These are phyloP conservation scores for Achaetomium macrosporum DNA, from an alignment of 2,329 filamentous ascomycete species.

Conservation along the genomic window DNA sequence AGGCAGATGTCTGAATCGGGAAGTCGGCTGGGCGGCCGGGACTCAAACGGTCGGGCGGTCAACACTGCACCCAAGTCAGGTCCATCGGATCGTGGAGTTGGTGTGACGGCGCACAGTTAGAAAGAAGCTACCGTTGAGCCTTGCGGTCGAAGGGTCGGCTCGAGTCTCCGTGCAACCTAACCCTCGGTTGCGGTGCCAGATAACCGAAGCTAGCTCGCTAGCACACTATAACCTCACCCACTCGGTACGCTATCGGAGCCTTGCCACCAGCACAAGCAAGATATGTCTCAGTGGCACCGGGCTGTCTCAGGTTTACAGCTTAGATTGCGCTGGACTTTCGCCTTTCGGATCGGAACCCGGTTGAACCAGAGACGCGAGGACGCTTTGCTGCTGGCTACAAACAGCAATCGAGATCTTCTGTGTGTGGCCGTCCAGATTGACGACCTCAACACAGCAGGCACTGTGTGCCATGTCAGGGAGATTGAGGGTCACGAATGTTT, in stretches of 20 bases:
- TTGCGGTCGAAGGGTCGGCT: too few relatives aligned
- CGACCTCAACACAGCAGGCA: not conserved
- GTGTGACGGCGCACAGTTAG: too few relatives aligned
- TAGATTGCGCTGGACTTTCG: not conserved
- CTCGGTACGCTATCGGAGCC: not conserved
- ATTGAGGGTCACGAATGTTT: not conserved
- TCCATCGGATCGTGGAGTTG: too few relatives aligned
- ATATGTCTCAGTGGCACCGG: conserved; percentile 3
- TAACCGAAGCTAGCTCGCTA: too few relatives aligned
- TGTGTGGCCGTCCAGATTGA: conserved; percentile 1
- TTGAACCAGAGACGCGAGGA: too few relatives aligned
- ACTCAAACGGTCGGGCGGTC: too few relatives aligned
- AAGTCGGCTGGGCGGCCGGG: not conserved
- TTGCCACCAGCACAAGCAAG: not conserved
- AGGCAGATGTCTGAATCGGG: conserved; percentile 11
- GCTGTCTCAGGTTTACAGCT: conserved; percentile 7
- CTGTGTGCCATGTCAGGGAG: not conserved
- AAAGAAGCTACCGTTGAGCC: too few relatives aligned
- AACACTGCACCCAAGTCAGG: too few relatives aligned
- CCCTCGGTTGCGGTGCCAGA: too few relatives aligned
- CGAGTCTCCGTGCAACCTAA: too few relatives aligned
- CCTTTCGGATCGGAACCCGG: not conserved
- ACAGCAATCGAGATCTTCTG: conserved; percentile 2
- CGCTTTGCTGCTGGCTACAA: conserved; percentile 1
- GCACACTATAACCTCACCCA: not conserved